These are phyloP conservation scores for Rhizopus delemar DNA, from an alignment of 371 early-diverging fungal genomes.

Conservation along the genomic window DNA sequence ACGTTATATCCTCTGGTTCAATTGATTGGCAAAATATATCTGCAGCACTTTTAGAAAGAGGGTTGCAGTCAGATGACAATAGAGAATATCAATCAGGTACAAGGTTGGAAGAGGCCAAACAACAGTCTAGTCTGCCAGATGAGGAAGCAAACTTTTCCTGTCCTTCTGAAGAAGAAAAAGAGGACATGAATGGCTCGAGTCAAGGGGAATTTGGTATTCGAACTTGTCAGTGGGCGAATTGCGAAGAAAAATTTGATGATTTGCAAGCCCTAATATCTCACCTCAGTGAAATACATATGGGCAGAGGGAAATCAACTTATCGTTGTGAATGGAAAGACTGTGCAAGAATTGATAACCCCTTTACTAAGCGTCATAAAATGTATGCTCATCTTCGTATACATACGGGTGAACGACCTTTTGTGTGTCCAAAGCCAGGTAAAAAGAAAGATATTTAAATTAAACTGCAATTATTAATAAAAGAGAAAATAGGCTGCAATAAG, in stretches of 20 bases:
- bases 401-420: slow-evolving; percentile 76
- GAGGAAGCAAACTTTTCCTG: not conserved
- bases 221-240: slow-evolving; percentile 22
- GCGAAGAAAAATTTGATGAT: slow-evolving; percentile 19
- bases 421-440: slow-evolving; percentile 28
- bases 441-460: slow-evolving; percentile 5
- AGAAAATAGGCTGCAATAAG: slow-evolving; percentile 63
- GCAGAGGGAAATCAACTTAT: slow-evolving; percentile 59
- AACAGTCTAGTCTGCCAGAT: not conserved
- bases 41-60: not conserved
- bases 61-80: not conserved
- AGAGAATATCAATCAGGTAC: too few species aligned
- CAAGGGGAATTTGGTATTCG: not conserved
- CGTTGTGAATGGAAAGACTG: slow-evolving; percentile 81
- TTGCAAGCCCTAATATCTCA: slow-evolving; percentile 23
- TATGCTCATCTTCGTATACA: slow-evolving; percentile 86
- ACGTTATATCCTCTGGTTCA: not conserved
- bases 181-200: not conserved
- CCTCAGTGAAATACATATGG: slow-evolving; percentile 24
- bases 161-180: not conserved
- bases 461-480: slow-evolving; percentile 5
- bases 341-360: slow-evolving; percentile 69
- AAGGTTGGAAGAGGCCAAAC: not conserved
- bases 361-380: slow-evolving; percentile 88
- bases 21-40: not conserved